Conservation (phyloP, 2,329 filamentous ascomycete species). For the Diplodia seriata region DNA sequence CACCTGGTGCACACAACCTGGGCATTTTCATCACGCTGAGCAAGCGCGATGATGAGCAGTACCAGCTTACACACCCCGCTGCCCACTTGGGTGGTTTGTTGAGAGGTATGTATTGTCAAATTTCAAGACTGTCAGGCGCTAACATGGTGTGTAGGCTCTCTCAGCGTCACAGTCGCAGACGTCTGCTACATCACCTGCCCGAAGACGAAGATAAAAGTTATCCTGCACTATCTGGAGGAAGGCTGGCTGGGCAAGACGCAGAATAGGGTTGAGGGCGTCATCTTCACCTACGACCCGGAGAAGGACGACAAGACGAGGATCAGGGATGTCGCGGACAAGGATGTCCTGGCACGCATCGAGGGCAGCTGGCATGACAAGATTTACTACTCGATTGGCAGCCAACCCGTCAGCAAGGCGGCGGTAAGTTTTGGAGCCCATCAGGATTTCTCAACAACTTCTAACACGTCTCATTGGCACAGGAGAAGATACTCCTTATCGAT, state of each 20-base stretch:
- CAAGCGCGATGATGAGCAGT: conserved; percentile 82
- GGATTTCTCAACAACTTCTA: conserved; percentile 37
- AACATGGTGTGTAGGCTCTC: conserved; percentile 58
- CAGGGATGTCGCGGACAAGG: conserved; percentile 84
- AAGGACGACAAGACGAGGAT: conserved; percentile 82
- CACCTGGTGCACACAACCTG: conserved; percentile 89
- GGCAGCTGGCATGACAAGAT: conserved; percentile 83
- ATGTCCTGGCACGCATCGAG: conserved; percentile 80
- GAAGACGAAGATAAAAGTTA: conserved; percentile 89
- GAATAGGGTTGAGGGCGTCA: conserved; percentile 87
- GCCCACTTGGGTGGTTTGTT: conserved; percentile 89
- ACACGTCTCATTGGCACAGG: conserved; percentile 37
- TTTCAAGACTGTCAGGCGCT: background rate
- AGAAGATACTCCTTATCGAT: conserved; percentile 80
- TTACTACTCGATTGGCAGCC: conserved; percentile 62
- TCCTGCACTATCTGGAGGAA: conserved; percentile 91
- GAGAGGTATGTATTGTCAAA: conserved; percentile 57
- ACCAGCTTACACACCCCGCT: conserved; percentile 93
- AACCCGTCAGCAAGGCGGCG: conserved; percentile 55
- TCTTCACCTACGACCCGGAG: conserved; percentile 88
- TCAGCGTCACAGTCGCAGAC: conserved; percentile 90
- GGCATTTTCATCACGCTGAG: conserved; percentile 93
- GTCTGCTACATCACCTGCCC: conserved; percentile 86
- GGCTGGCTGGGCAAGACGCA: conserved; percentile 92
- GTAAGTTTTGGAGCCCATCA: conserved; percentile 57